Evolutionary conservation across 23 red algal species (phyloP).

Genomic region (Gracilaria gracilis): DNA sequence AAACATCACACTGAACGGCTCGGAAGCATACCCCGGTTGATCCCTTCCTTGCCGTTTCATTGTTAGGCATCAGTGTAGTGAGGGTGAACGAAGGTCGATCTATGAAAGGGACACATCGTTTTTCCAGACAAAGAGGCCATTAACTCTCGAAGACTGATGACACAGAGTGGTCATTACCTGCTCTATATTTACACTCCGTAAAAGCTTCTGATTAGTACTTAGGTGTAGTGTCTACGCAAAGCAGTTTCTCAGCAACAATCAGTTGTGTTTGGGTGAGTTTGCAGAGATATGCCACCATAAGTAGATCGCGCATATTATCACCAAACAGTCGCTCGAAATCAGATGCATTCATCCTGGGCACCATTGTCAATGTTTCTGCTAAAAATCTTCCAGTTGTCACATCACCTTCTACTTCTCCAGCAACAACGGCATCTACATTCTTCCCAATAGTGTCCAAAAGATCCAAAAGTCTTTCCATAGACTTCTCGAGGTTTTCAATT

Average conservation of each 20-base stretch:
- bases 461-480: constrained; percentile 65
- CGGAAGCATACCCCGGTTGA: too few species aligned
- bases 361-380: constrained; percentile 86
- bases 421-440: constrained; percentile 74
- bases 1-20: too few species aligned
- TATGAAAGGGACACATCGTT: neutral
- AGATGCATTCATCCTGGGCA: constrained; percentile 71
- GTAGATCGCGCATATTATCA: constrained; percentile 83
- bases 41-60: neutral
- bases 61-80: neutral
- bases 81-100: too few species aligned
- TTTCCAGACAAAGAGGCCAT: neutral
- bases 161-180: neutral
- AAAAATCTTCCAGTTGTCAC: constrained; percentile 78
- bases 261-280: constrained; percentile 84
- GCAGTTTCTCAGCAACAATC: constrained; percentile 79
- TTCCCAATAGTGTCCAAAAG: constrained; percentile 78
- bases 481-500: constrained; percentile 84
- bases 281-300: constrained; percentile 88
- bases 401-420: constrained; percentile 80
- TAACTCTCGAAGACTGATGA: neutral
- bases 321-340: constrained; percentile 84
- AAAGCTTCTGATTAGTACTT: constrained; percentile 9
- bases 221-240: constrained; percentile 55
- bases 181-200: constrained; percentile 9